phyloP scores from a whole-genome alignment of 345 rosid genomes.

The Camelina sativa region DNA sequence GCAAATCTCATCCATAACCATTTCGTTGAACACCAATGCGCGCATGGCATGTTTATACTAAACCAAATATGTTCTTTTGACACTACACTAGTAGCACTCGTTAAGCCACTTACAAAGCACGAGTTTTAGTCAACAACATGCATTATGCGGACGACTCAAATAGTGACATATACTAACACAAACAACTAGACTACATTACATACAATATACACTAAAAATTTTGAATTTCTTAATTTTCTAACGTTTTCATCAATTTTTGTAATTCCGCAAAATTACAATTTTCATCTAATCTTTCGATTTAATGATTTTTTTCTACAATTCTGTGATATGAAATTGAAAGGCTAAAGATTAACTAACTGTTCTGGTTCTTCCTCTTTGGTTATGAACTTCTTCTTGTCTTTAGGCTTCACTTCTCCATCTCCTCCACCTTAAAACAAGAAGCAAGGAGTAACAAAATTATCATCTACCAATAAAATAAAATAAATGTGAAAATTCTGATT shows the following conservation, averaged over 20 bases:
- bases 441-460: slow-evolving; percentile 3
- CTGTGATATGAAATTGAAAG: neutral
- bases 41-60: neutral
- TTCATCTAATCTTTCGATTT: neutral
- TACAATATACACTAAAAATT: neutral
- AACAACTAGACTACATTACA: neutral
- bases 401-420: slow-evolving; percentile 74
- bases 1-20: neutral
- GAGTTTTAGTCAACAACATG: neutral
- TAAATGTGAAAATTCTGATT: neutral
- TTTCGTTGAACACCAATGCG: neutral
- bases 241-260: neutral
- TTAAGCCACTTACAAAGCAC: slow-evolving; percentile 1
- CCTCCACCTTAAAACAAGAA: slow-evolving; percentile 54
- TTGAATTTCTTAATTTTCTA: neutral
- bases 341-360: slow-evolving; percentile 50
- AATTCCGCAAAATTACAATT: neutral
- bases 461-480: neutral
- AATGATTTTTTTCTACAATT: neutral
- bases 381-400: slow-evolving; percentile 79
- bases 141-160: neutral
- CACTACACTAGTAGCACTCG: slow-evolving; percentile 3
- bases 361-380: slow-evolving; percentile 92
- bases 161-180: neutral
- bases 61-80: neutral